Evolutionary conservation across 2,329 filamentous ascomycete genomes (phyloP), one percentile per base, ranked within the genome.

Genomic region (Lasiodiplodia theobromae): DNA sequence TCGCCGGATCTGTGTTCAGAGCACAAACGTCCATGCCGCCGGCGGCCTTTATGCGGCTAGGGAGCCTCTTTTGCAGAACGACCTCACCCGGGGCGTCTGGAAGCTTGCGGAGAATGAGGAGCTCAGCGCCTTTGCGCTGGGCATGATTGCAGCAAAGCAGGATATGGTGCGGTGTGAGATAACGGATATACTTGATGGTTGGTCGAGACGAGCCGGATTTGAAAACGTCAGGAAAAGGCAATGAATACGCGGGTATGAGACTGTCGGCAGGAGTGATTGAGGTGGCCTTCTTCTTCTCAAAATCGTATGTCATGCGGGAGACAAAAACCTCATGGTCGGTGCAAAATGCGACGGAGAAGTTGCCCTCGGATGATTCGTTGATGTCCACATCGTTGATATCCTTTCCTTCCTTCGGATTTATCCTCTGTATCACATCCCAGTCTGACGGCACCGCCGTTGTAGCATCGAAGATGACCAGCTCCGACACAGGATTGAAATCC

Each of bases 381-480:
- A 94, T 84, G 76, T 94, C 92, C 63, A 94, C 74, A 77, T 94
- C 92, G 74, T 88, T 88, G 0, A 89, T 89, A 74, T 90, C 88
- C 70, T 84, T 82, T 38, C 81, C 82, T 64, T 81, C 81, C 6
- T 79, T 80, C 38, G 89, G 78, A 14, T 77, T 77, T 66, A 90
- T 86, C 25, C 86, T 78, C 71, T 85, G 80, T 72, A 88, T 82
- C 12, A 89, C 80, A 69, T 89, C 86, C 21, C 79, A 74, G 16
- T 80, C 71, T 44, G 82, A 81, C 18, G 68, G 68, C 28, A 83
- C 81, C 1, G 83, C 82, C 23, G 85, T 83, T 8, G 85, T 87
- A 21, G 90, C 88, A 76, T 92, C 87, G 77, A 97, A 97, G 52
- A 97, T 81, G 31, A 93, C 90, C 70, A 97, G 87, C 80, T 97